Evolutionary conservation across 306 rosid species (phyloP).

Genomic region (Casuarina equisetifolia): DNA sequence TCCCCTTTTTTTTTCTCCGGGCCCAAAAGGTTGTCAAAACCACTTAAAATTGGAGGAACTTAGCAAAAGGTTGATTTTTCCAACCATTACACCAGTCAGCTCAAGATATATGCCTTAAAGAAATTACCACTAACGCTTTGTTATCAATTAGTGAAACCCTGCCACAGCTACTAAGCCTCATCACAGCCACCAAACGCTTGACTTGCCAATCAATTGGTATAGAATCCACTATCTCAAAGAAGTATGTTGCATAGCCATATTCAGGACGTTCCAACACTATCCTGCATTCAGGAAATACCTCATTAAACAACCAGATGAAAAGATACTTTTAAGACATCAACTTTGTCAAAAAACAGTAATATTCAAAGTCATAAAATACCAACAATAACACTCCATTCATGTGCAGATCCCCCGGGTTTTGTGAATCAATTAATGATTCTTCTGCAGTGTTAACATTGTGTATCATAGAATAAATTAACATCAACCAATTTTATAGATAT

Average conservation of each 20-base stretch:
- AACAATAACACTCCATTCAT: background rate
- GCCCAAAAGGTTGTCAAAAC: too few species aligned
- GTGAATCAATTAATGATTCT: background rate
- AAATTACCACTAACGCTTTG: constrained; percentile 63
- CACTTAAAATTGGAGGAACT: background rate
- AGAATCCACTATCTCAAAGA: constrained; percentile 76
- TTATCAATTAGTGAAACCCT: constrained; percentile 79
- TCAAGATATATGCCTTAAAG: constrained; percentile 16
- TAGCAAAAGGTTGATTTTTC: background rate
- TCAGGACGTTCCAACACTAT: constrained; percentile 94
- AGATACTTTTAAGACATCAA: constrained; percentile 21
- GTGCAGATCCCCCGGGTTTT: background rate
- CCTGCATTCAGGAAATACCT: constrained; percentile 53
- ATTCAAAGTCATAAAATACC: background rate
- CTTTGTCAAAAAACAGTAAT: constrained; percentile 15
- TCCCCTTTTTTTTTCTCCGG: too few species aligned
- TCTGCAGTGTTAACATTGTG: background rate
- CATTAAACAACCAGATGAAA: constrained; percentile 25
- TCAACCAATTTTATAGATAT: background rate
- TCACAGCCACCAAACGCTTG: constrained; percentile 82
- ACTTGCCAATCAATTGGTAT: constrained; percentile 81
- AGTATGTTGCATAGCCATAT: constrained; percentile 93
- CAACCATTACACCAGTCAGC: constrained; percentile 1
- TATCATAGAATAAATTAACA: background rate
- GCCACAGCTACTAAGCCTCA: constrained; percentile 78